Evolutionary conservation across 768 basidiomycete species (phyloP), one percentile per base, ranked within the genome.

Genomic region (Gyrodon lividus): DNA sequence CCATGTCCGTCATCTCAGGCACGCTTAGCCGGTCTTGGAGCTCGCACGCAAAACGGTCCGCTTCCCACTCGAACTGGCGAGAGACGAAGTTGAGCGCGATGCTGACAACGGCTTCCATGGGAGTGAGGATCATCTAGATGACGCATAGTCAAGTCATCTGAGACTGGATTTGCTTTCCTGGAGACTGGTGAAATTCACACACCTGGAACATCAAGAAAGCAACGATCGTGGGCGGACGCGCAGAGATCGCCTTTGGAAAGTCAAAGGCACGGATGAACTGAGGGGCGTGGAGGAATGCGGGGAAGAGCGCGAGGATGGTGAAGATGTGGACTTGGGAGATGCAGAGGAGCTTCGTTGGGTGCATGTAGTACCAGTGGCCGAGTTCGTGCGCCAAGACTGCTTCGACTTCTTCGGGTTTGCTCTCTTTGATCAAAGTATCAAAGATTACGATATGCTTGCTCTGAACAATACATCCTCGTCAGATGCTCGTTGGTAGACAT

Each of bases 301-400:
- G 89, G 79, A 93, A 94, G 59, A 88, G 76, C 1, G 86, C 83
- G 46, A 96, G 81, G 61, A 95, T 88, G 58, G 83, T 77, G 71
- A 96, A 89, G 56, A 93, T 81, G 75, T 97, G 92, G 46, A 92
- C 44, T 62, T 98, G 94, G 35, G 88, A 88, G 59, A 96, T 79
- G 51, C 82, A 74, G 64, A 98, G 78, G 64, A 97, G 79, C 68
- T 97, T 93, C 54, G 87, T 86, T 1, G 93, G 91, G 75, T 98
- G 96, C 59, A 84, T 77, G 73, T 84, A 84, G 64, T 87, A 91
- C 94, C 96, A 98, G 73, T 98, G 96, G 0, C 96, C 96, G 31
- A 98, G 87, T 61, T 98, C 95, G 69, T 98, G 95, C 0, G 93
- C 93, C 38, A 98, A 81, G n/a, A 99, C 93, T 28, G 97, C 96